Base-by-base conservation (phyloP, 371 early-diverging fungal genomes). In the Cokeromyces recurvatus region DNA sequence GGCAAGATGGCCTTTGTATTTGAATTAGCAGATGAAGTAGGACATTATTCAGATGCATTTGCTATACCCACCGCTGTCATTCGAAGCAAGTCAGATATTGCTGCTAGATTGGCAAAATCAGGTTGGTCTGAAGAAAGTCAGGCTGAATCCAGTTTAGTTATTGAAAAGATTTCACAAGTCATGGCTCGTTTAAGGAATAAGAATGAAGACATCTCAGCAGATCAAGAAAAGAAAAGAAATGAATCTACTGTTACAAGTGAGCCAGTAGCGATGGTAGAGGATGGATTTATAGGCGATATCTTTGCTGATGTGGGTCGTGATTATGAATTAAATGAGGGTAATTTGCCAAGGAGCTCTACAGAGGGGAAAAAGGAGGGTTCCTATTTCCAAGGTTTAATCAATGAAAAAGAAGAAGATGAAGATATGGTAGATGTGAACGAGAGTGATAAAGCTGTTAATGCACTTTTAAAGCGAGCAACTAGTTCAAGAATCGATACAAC, bases 231-330 rank as follows among this genome's bases (percentile, higher is more conserved):
- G 7, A 57, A 50, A 4, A 51, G 63, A 35, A 53, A 57, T 20
- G 11, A 32, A 7, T 64, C 58, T 8, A 49, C 51, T 11, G 46
- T 50, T 4, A 48, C 49, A 20, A 47, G 25, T 24, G 43, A 53
- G 23, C 59, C 54, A 6, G 36, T 47, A 10, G 46, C 59, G 15
- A 44, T 59, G 38, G 25, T 27, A 10, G 55, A 59, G n/a, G 59
- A 54, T 43, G 47, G 38, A 2, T 59, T 59, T 29, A 47, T 44
- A 23, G 59, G 79, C 4, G 92, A 91, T 66, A 95, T 95, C 16
- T 95, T 95, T 80, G 89, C 81, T 4, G 94, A 89, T 50, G 92
- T 70, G 0, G 93, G 92, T 3, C 62, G 84, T 0, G 90, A 91
- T 38, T 94, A 94, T 53, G 58, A 62, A 14, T 56, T 90, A 6